Evolutionary conservation across 345 rosid genomes (phyloP).

Genomic region (Raphanus raphanistrum): DNA sequence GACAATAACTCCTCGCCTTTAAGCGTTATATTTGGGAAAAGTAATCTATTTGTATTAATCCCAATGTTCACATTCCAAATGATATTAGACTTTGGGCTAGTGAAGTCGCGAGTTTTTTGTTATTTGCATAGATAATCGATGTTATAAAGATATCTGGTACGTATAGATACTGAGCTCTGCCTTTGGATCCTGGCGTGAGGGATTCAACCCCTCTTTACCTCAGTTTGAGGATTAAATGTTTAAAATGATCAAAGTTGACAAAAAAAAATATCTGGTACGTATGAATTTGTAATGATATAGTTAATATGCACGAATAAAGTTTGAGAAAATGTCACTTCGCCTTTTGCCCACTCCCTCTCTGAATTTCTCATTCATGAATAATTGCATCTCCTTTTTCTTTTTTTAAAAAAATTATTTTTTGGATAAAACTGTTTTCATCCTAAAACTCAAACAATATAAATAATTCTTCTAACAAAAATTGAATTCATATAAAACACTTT

Average conservation of each 20-base stretch:
- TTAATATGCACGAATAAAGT: not conserved
- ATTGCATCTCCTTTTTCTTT: conserved; percentile 6
- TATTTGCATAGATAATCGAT: conserved; percentile 5
- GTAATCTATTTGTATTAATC: conserved; percentile 5
- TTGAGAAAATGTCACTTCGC: conserved; percentile 13
- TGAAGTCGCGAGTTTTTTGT: conserved; percentile 11
- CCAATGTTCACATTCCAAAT: conserved; percentile 5
- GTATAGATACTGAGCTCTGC: too few relatives aligned
- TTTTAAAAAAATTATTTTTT: too few relatives aligned
- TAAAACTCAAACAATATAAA: too few relatives aligned
- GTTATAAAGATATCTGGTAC: not conserved
- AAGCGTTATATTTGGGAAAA: not conserved
- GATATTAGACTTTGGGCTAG: not conserved
- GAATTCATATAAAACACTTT: too few relatives aligned
- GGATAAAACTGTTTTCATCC: too few relatives aligned
- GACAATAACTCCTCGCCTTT: conserved; percentile 6
- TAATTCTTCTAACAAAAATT: too few relatives aligned
- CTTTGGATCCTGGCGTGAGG: too few relatives aligned
- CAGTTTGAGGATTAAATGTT: too few relatives aligned
- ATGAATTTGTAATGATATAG: conserved; percentile 1
- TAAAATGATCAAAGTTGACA: too few relatives aligned
- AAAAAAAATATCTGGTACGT: not conserved
- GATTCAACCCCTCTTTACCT: too few relatives aligned
- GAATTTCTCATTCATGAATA: conserved; percentile 16
- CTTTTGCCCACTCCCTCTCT: conserved; percentile 30